These are phyloP conservation scores for Suillus subluteus DNA, from an alignment of 768 basidiomycete species.

Conservation along the genomic window DNA sequence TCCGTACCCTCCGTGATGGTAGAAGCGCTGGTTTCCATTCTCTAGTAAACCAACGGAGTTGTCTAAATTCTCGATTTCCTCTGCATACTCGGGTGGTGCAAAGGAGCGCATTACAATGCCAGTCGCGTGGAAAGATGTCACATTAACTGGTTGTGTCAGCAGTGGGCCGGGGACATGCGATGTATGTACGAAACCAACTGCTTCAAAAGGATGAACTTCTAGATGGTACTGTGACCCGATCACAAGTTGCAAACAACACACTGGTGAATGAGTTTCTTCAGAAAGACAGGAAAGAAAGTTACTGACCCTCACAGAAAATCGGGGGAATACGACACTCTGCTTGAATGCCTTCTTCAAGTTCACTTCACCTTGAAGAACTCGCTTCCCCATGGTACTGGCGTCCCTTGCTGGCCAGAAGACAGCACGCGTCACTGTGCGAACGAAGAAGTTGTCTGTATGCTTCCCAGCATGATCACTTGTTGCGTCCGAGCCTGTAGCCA, in stretches of 20 bases:
- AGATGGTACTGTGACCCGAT: slow-evolving; percentile 45
- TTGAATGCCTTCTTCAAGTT: slow-evolving; percentile 49
- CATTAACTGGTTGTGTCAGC: slow-evolving; percentile 42
- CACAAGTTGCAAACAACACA: neutral
- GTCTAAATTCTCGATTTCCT: slow-evolving; percentile 51
- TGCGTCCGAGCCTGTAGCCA: slow-evolving; percentile 53
- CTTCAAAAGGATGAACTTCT: slow-evolving; percentile 45
- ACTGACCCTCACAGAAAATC: slow-evolving; percentile 52
- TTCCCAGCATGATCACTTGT: slow-evolving; percentile 40
- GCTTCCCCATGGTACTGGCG: slow-evolving; percentile 32
- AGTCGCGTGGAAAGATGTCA: slow-evolving; percentile 42
- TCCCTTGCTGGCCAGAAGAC: slow-evolving; percentile 48
- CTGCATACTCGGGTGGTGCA: slow-evolving; percentile 56
- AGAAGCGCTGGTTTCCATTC: slow-evolving; percentile 59
- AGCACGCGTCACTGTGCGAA: slow-evolving; percentile 43
- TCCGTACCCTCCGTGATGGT: slow-evolving; percentile 20
- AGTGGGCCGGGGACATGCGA: slow-evolving; percentile 32
- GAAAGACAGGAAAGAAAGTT: slow-evolving; percentile 1
- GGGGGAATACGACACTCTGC: slow-evolving; percentile 46
- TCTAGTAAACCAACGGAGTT: slow-evolving; percentile 54
- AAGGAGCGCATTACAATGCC: slow-evolving; percentile 47
- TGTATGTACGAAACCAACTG: slow-evolving; percentile 44
- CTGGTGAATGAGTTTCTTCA: neutral
- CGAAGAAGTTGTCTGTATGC: slow-evolving; percentile 52
- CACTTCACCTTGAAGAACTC: slow-evolving; percentile 54